A percentile compares a stretch with the other conserved stretches of the same genome.
These are phyloP conservation scores for Castanea sativa DNA, from an alignment of 306 rosid genomes.

Conservation along the genomic window DNA sequence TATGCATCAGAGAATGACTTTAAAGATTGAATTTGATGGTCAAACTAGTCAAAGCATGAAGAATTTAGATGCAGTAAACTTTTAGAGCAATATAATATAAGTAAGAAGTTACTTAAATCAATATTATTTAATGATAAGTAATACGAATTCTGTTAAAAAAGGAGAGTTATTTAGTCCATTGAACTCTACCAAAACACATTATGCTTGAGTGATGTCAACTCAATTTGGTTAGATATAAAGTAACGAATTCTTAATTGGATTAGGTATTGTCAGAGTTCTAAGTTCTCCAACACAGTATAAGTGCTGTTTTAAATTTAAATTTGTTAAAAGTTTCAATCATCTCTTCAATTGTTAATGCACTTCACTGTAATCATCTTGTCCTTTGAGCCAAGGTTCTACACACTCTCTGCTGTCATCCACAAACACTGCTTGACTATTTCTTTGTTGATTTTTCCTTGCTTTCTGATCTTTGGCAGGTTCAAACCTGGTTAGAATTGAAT, in stretches of 20 bases:
- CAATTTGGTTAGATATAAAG: neutral
- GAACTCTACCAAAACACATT: neutral
- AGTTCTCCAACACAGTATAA: neutral
- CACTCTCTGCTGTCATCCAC: neutral
- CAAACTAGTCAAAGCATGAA: neutral
- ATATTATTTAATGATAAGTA: too few species aligned
- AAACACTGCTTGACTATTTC: conserved; percentile 1
- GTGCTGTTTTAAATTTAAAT: neutral
- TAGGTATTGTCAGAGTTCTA: too few species aligned
- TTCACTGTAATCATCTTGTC: neutral
- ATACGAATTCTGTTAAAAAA: too few species aligned
- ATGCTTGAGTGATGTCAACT: neutral
- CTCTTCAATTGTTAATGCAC: neutral
- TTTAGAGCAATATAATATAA: neutral
- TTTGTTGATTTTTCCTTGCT: neutral
- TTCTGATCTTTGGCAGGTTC: conserved; percentile 37
- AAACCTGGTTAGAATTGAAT: conserved; percentile 67
- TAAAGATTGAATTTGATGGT: neutral
- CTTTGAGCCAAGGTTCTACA: neutral
- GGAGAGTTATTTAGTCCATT: too few species aligned
- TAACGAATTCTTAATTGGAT: neutral
- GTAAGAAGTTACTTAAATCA: too few species aligned
- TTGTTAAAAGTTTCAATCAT: neutral
- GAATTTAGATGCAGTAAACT: neutral
- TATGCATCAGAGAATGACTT: neutral